A percentile compares a stretch with the other conserved stretches of the same genome.
Evolutionary conservation across 2,329 filamentous ascomycete species (phyloP).

Genomic region (Hypocreales sp.): DNA sequence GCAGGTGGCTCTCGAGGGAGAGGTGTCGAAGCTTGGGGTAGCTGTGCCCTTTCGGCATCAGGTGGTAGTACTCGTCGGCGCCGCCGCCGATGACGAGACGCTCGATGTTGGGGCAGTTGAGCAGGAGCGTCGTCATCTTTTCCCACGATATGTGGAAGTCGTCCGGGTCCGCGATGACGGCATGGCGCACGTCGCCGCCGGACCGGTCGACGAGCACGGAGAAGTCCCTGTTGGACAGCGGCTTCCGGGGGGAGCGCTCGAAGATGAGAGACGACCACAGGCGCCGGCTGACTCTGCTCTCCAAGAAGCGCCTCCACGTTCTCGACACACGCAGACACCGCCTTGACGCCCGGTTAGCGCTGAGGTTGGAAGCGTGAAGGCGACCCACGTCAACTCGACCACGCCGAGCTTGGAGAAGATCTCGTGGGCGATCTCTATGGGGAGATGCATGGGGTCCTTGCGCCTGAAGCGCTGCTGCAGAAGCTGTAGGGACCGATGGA

Average conservation of each 20-base stretch:
- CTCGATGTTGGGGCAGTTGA: conserved; percentile 12
- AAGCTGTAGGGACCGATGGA: conserved; percentile 17
- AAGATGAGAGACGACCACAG: conserved; percentile 18
- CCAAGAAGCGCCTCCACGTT: conserved; percentile 14
- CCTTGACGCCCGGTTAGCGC: conserved; percentile 6
- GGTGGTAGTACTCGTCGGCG: conserved; percentile 1
- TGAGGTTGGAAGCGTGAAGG: background rate
- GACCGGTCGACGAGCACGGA: conserved; percentile 16
- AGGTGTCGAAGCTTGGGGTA: conserved; percentile 5
- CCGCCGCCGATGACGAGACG: conserved; percentile 10
- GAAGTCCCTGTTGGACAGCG: conserved; percentile 6
- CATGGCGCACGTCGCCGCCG: conserved; percentile 11
- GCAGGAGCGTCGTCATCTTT: conserved; percentile 12
- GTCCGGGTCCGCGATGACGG: conserved; percentile 11
- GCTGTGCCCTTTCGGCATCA: conserved; percentile 2
- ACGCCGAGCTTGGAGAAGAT: conserved; percentile 20
- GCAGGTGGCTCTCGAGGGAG: conserved; percentile 3
- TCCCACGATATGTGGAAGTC: conserved; percentile 14
- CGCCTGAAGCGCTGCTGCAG: conserved; percentile 17
- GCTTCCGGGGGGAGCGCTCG: background rate
- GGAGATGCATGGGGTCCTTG: conserved; percentile 19
- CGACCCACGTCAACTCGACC: conserved; percentile 13
- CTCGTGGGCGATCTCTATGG: conserved; percentile 18
- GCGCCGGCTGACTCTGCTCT: conserved; percentile 10
- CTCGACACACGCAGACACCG: conserved; percentile 17